Conservation (phyloP, 1,139 yeast genomes). For the Candida gigantensis region DNA sequence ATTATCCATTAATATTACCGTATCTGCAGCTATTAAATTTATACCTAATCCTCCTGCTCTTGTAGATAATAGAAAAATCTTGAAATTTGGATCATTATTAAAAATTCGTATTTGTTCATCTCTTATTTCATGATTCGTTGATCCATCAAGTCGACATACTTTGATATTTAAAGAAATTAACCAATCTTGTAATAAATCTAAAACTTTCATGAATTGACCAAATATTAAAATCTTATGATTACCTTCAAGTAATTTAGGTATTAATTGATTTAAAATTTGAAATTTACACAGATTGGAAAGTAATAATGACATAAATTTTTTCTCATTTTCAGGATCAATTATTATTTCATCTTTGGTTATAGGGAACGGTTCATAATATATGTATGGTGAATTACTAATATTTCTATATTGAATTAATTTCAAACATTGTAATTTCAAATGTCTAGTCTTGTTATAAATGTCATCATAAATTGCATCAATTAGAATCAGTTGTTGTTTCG, state of each 20-base stretch:
- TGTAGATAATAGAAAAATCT: conserved; percentile 76
- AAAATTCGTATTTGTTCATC: conserved; percentile 64
- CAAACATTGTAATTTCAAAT: conserved; percentile 53
- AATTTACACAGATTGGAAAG: conserved; percentile 68
- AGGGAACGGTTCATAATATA: conserved; percentile 78
- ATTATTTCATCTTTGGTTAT: conserved; percentile 17
- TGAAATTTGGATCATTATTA: conserved; percentile 28
- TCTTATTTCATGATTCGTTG: conserved; percentile 63
- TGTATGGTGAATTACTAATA: conserved; percentile 81
- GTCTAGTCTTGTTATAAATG: conserved; percentile 23
- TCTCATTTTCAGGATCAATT: conserved; percentile 12
- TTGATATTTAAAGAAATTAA: conserved; percentile 34
- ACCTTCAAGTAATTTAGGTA: conserved; percentile 45
- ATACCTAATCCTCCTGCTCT: conserved; percentile 95
- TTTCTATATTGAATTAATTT: conserved; percentile 77
- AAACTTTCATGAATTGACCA: conserved; percentile 78
- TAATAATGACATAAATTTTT: conserved; percentile 30
- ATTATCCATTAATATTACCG: conserved; percentile 85
- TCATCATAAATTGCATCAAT: conserved; percentile 19
- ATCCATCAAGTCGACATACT: conserved; percentile 76
- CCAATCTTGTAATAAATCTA: conserved; percentile 79
- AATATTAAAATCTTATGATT: conserved; percentile 76
- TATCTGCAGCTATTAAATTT: conserved; percentile 82
- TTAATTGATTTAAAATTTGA: conserved; percentile 64
- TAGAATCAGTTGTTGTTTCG: conserved; percentile 18